Evolutionary conservation across 2,329 filamentous ascomycete genomes (phyloP), one percentile per base, ranked within the genome.

Genomic region (Aspergillus puulaauensis): DNA sequence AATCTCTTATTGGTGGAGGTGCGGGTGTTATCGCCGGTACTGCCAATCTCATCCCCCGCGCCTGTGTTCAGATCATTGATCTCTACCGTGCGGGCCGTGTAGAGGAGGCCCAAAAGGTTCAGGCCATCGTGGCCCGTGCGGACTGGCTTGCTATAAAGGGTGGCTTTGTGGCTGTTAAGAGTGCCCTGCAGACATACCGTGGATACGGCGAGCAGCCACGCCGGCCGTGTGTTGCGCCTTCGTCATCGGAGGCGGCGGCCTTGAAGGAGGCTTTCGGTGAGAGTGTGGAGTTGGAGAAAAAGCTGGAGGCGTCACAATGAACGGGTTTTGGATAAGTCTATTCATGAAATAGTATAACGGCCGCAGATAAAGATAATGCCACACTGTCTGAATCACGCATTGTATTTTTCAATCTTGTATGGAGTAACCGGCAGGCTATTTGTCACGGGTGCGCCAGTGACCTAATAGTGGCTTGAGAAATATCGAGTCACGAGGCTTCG

Each of bases 131-230:
- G 61, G 87, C 88, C 67, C 86, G 86, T 70, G 88, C 88, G 33
- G 91, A 96, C 75, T 96, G 90, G 90, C 86, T 88, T 44, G 79
- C 93, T 54, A 95, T 91, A 61, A 92, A 92, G 78, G 82, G 88
- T 0, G 90, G 90, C 46, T 91, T 95, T 66, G 88, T 91, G 1
- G 91, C 90, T n/a, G 95, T 91, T 21, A 96, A 96, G 82, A 85
- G 84, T 64, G 90, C 89, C 11, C 87, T 96, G 66, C 86, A 95
- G 79, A 85, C 80, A 64, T 91, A 91, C 74, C 91, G 86, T 70
- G 90, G 90, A 49, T 96, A 96, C 71, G 91, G 91, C 27, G 90
- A 89, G 3, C 85, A 86, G 72, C 90, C 90, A 5, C 83, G 91
- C 59, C 81, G 83, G 66, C 91, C 91, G 2, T 79, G 83, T 57